phyloP scores from a whole-genome alignment of 805 yeast genomes.

The Torulaspora delbrueckii region DNA sequence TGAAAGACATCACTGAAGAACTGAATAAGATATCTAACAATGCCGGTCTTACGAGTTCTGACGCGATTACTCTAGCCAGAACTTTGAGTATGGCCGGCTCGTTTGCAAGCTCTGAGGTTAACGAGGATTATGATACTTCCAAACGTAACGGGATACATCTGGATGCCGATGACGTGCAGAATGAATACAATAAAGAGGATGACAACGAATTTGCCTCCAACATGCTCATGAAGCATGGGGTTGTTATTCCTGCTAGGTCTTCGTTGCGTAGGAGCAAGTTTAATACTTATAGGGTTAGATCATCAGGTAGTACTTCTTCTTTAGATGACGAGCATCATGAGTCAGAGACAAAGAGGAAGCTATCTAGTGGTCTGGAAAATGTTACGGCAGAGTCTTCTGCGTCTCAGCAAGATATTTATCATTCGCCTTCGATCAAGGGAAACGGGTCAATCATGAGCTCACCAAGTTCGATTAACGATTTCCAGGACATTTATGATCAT shows the following conservation, averaged over 20 bases:
- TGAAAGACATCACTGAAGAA: constrained; percentile 69
- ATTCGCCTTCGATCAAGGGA: constrained; percentile 1
- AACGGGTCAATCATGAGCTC: constrained; percentile 6
- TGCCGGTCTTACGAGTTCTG: constrained; percentile 74
- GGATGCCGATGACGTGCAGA: neutral
- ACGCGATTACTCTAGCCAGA: constrained; percentile 78
- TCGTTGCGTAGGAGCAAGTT: constrained; percentile 45
- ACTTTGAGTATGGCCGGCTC: constrained; percentile 68
- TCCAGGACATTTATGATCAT: constrained; percentile 30
- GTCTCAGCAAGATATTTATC: neutral
- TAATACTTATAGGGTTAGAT: constrained; percentile 46
- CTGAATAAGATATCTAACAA: constrained; percentile 65
- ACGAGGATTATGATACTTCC: neutral
- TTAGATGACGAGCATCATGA: neutral
- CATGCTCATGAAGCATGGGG: constrained; percentile 28
- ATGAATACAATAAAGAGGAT: constrained; percentile 4
- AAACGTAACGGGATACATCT: neutral
- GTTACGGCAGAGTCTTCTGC: neutral
- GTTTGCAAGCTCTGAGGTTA: constrained; percentile 36
- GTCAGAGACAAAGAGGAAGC: neutral
- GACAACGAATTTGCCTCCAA: constrained; percentile 31
- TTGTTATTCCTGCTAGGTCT: constrained; percentile 33
- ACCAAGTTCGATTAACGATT: constrained; percentile 19
- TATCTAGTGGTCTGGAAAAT: neutral
- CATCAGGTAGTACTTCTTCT: constrained; percentile 15